Evolutionary conservation across 805 yeast genomes (phyloP).

Genomic region (Naumovozyma baii): DNA sequence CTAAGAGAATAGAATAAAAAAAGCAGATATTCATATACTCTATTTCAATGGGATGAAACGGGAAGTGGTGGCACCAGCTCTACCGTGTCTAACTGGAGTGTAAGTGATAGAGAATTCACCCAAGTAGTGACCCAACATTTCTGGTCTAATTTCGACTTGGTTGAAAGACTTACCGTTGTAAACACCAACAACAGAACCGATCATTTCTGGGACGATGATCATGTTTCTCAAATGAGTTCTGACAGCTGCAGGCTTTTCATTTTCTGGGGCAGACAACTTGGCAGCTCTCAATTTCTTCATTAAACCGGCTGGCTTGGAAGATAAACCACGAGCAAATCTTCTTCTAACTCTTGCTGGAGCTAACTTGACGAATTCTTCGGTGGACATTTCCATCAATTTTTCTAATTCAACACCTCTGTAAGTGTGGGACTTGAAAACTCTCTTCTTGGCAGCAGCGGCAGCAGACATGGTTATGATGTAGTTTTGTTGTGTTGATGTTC

Average conservation of each 20-base stretch:
- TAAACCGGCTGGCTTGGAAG: constrained; percentile 89
- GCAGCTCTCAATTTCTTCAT: constrained; percentile 97
- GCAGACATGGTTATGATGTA: constrained; percentile 17
- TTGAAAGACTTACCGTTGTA: constrained; percentile 99
- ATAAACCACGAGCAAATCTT: constrained; percentile 97
- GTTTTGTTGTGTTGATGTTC: neutral
- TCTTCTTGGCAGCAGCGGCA: constrained; percentile 53
- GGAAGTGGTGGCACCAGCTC: constrained; percentile 78
- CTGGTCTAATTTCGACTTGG: constrained; percentile 97
- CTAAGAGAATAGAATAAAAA: too few species aligned
- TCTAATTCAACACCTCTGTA: constrained; percentile 98
- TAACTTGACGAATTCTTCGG: constrained; percentile 94
- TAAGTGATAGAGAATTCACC: constrained; percentile 99
- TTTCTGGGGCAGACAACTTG: constrained; percentile 77
- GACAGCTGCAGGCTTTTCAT: constrained; percentile 95
- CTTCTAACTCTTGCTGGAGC: constrained; percentile 99
- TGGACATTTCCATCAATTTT: constrained; percentile 84
- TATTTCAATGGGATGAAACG: constrained; percentile 68
- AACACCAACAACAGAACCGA: constrained; percentile 96
- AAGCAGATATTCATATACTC: neutral
- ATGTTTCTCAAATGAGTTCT: constrained; percentile 99
- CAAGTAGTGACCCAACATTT: constrained; percentile 99
- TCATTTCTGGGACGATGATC: constrained; percentile 99
- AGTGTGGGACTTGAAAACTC: constrained; percentile 92
- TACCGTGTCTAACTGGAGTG: constrained; percentile 99